Evolutionary conservation across 345 rosid genomes (phyloP).

Genomic region (Aquilaria yunnanensis): DNA sequence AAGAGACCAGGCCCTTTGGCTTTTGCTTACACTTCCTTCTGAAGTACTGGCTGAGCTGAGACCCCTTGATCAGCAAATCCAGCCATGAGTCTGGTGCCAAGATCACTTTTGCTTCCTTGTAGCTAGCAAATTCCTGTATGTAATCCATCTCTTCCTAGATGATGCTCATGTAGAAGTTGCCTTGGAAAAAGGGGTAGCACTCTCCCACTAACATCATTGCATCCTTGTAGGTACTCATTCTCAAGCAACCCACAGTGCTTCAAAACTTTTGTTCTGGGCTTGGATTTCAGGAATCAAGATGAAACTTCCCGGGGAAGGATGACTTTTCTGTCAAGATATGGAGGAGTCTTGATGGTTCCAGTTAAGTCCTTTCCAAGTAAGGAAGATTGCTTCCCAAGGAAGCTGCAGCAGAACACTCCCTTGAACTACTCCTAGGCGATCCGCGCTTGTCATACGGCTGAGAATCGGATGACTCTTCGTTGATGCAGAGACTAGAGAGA

Average conservation of each 20-base stretch:
- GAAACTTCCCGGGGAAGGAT: slow-evolving; percentile 46
- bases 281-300: slow-evolving; percentile 63
- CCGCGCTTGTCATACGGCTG: slow-evolving; percentile 24
- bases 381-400: slow-evolving; percentile 32
- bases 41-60: slow-evolving; percentile 60
- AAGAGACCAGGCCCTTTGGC: slow-evolving; percentile 54
- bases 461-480: slow-evolving; percentile 33
- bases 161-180: slow-evolving; percentile 51
- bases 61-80: slow-evolving; percentile 61
- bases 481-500: slow-evolving; percentile 23
- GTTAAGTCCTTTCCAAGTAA: slow-evolving; percentile 38
- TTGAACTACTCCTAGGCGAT: slow-evolving; percentile 22
- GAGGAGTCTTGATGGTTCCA: slow-evolving; percentile 42
- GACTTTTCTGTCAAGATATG: slow-evolving; percentile 48
- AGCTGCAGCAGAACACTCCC: slow-evolving; percentile 27
- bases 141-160: slow-evolving; percentile 35
- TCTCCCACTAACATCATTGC: slow-evolving; percentile 52
- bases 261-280: slow-evolving; percentile 41
- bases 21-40: slow-evolving; percentile 56
- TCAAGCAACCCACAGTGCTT: slow-evolving; percentile 47
- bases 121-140: slow-evolving; percentile 32
- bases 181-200: slow-evolving; percentile 62
- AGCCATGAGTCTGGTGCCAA: slow-evolving; percentile 56
- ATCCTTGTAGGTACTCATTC: slow-evolving; percentile 43
- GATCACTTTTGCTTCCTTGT: slow-evolving; percentile 46